Evolutionary conservation across 495 filamentous ascomycete species (phyloP).

Genomic region (Lasiosphaeria miniovina): DNA sequence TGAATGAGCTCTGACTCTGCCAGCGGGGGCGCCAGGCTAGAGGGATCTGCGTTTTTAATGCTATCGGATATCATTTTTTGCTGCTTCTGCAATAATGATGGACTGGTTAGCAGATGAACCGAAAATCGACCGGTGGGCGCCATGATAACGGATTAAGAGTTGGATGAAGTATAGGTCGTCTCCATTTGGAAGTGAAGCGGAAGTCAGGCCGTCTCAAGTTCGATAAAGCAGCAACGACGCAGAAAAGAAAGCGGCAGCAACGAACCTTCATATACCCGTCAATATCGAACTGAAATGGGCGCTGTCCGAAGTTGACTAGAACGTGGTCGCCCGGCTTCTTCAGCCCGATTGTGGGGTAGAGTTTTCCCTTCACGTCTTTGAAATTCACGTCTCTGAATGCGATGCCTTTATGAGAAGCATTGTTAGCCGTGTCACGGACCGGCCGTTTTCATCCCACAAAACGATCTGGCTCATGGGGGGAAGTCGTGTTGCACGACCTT

Average conservation of each 20-base stretch:
- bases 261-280: conserved; percentile 78
- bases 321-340: conserved; percentile 84
- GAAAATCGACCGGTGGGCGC: background rate
- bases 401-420: conserved; percentile 49
- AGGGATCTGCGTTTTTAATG: conserved; percentile 35
- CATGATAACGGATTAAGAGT: background rate
- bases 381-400: conserved; percentile 83
- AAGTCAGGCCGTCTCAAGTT: background rate
- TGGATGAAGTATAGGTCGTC: background rate
- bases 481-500: background rate
- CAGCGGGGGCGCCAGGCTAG: conserved; percentile 61
- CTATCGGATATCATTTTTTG: conserved; percentile 47
- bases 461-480: background rate
- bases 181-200: background rate
- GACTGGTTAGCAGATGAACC: background rate
- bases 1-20: conserved; percentile 79
- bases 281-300: conserved; percentile 88
- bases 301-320: conserved; percentile 87
- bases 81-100: conserved; percentile 52
- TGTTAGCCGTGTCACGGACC: conserved; percentile 12
- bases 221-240: background rate
- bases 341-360: conserved; percentile 91
- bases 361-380: conserved; percentile 51
- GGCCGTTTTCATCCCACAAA: conserved; percentile 1
- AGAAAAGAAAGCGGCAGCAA: conserved; percentile 4